Evolutionary conservation across 2,329 filamentous ascomycete genomes (phyloP).

Genomic region (Akanthomyces dipterigenus): DNA sequence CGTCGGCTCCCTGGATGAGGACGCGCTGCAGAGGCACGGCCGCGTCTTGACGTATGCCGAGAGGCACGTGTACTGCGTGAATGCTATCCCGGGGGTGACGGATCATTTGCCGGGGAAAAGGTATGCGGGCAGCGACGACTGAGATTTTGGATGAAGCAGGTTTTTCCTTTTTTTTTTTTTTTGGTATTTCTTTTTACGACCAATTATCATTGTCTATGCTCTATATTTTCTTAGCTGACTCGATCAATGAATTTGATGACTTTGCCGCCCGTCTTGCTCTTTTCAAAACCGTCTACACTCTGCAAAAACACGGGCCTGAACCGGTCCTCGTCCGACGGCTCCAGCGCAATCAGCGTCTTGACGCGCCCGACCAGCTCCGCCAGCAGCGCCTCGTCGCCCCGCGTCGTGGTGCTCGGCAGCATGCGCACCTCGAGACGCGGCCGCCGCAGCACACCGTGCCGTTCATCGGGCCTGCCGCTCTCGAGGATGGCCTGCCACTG

Average conservation of each 20-base stretch:
- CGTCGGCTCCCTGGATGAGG: conserved; percentile 39
- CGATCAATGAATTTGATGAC: conserved; percentile 21
- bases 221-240: not conserved
- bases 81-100: conserved; percentile 43
- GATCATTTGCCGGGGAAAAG: conserved; percentile 29
- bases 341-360: conserved; percentile 19
- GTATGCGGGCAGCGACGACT: conserved; percentile 17
- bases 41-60: conserved; percentile 31
- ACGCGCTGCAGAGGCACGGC: conserved; percentile 34
- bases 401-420: not conserved
- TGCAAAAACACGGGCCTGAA: conserved; percentile 26
- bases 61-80: conserved; percentile 35
- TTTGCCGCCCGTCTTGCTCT: conserved; percentile 21
- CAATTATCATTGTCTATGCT: not conserved
- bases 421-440: conserved; percentile 14
- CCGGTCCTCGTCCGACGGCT: conserved; percentile 23
- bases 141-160: not conserved
- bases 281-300: conserved; percentile 25
- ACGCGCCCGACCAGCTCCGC: conserved; percentile 16
- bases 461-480: not conserved
- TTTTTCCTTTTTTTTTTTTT: not conserved
- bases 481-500: conserved; percentile 37
- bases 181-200: too few species aligned
- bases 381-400: conserved; percentile 14
- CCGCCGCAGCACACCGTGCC: conserved; percentile 18